Conservation (phyloP, 164 flowering plant genomes). For the Umbellularia californica region DNA sequence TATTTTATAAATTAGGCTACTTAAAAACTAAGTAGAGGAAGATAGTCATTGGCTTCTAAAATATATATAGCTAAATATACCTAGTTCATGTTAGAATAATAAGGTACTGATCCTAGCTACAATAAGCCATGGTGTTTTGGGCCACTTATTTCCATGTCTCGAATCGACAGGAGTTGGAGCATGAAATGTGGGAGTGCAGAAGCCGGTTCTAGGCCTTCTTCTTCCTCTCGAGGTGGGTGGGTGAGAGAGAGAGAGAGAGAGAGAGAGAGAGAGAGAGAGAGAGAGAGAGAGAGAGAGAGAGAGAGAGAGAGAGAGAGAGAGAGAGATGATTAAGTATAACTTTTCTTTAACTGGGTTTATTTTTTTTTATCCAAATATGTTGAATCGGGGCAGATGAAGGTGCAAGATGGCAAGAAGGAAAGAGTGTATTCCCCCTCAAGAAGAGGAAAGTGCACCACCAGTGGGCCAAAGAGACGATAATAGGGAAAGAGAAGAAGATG, state of each 20-base stretch:
- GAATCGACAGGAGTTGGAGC: neutral
- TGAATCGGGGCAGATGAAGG: slow-evolving; percentile 3
- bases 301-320: neutral
- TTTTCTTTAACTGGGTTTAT: neutral
- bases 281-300: neutral
- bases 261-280: neutral
- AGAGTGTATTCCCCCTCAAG: slow-evolving; percentile 40
- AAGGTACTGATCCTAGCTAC: neutral
- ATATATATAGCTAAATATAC: neutral
- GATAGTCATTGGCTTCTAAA: neutral
- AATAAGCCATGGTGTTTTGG: neutral
- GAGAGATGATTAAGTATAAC: neutral
- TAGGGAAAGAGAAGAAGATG: neutral
- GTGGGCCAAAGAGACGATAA: neutral
- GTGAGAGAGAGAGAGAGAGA: neutral
- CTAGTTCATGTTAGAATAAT: neutral
- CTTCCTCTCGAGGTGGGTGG: neutral
- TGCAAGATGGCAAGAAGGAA: slow-evolving; percentile 37
- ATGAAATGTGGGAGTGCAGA: neutral
- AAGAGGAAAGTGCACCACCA: slow-evolving; percentile 40
- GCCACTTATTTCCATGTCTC: neutral
- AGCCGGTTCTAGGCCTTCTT: neutral
- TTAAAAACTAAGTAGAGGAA: neutral
- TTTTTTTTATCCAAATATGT: neutral
- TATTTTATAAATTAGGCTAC: neutral